Conservation (phyloP, 2,329 filamentous ascomycete species). For the Fusarium devonianum region DNA sequence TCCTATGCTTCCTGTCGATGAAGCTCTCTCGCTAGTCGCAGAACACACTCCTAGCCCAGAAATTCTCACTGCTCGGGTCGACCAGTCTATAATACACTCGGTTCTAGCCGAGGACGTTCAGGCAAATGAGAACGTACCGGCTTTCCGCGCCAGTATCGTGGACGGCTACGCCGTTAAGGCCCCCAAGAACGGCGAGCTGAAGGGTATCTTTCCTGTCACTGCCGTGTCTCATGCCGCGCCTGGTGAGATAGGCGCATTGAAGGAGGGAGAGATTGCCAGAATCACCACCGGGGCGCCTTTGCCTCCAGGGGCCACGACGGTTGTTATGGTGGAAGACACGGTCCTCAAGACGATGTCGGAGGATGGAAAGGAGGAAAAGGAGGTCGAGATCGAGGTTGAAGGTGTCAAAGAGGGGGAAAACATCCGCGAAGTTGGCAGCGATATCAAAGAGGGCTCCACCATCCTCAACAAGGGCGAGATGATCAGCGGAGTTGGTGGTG, state of each 20-base stretch:
- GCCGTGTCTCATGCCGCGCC: conserved; percentile 87
- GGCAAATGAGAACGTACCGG: conserved; percentile 84
- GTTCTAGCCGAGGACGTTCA: conserved; percentile 85
- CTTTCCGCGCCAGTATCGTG: conserved; percentile 94
- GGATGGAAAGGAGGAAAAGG: conserved; percentile 83
- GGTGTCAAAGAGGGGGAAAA: conserved; percentile 83
- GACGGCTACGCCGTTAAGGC: conserved; percentile 92
- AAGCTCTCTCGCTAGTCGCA: conserved; percentile 77
- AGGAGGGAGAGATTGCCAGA: conserved; percentile 79
- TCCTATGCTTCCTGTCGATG: conserved; percentile 86
- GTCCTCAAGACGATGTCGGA: conserved; percentile 76
- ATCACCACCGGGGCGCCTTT: conserved; percentile 96
- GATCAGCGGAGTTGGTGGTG: conserved; percentile 87
- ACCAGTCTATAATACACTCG: conserved; percentile 72
- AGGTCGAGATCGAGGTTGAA: conserved; percentile 84
- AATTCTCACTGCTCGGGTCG: conserved; percentile 65
- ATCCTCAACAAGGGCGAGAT: conserved; percentile 81
- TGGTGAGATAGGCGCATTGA: conserved; percentile 68
- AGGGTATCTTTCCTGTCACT: conserved; percentile 84
- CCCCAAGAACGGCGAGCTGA: conserved; percentile 67
- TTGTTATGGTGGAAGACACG: conserved; percentile 94
- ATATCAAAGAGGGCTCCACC: conserved; percentile 72
- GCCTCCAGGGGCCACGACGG: conserved; percentile 85
- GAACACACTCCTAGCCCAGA: conserved; percentile 72
- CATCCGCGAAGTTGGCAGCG: conserved; percentile 88